These are phyloP conservation scores for Pleurostoma richardsiae DNA, from an alignment of 2,329 filamentous ascomycete genomes.

Conservation along the genomic window DNA sequence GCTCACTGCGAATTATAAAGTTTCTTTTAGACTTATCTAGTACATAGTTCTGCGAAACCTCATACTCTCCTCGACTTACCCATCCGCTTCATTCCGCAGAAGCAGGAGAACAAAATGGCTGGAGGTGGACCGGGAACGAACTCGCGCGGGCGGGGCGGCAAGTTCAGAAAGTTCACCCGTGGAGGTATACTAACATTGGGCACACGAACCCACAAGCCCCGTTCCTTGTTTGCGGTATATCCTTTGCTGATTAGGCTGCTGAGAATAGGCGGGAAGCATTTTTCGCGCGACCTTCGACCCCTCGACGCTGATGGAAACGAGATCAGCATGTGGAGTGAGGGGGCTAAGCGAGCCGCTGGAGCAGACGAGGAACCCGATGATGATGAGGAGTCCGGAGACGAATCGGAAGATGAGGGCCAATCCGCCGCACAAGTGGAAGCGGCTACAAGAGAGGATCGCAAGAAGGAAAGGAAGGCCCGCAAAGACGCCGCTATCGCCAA, in stretches of 20 bases:
- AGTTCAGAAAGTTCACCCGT: slow-evolving; percentile 89
- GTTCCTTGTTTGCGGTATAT: neutral
- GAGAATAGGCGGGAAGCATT: slow-evolving; percentile 79
- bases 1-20: too few relatives aligned
- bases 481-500: slow-evolving; percentile 84
- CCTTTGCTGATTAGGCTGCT: neutral
- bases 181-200: slow-evolving; percentile 59
- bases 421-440: slow-evolving; percentile 37
- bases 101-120: slow-evolving; percentile 34
- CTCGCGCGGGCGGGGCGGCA: slow-evolving; percentile 79
- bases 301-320: slow-evolving; percentile 86
- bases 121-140: slow-evolving; percentile 37
- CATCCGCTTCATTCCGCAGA: slow-evolving; percentile 1
- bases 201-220: too few relatives aligned
- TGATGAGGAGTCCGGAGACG: slow-evolving; percentile 44
- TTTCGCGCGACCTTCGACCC: slow-evolving; percentile 85
- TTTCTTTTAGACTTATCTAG: neutral
- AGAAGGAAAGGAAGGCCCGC: slow-evolving; percentile 79
- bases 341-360: slow-evolving; percentile 42
- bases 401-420: slow-evolving; percentile 30
- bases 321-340: slow-evolving; percentile 79
- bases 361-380: slow-evolving; percentile 42
- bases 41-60: slow-evolving; percentile 1
- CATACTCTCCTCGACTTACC: slow-evolving; percentile 4
- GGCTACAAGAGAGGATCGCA: slow-evolving; percentile 81